A percentile compares a stretch with the other conserved stretches of the same genome.
Conservation (phyloP, 129 eudicot genomes). For the Chrysanthemum makinoi region DNA sequence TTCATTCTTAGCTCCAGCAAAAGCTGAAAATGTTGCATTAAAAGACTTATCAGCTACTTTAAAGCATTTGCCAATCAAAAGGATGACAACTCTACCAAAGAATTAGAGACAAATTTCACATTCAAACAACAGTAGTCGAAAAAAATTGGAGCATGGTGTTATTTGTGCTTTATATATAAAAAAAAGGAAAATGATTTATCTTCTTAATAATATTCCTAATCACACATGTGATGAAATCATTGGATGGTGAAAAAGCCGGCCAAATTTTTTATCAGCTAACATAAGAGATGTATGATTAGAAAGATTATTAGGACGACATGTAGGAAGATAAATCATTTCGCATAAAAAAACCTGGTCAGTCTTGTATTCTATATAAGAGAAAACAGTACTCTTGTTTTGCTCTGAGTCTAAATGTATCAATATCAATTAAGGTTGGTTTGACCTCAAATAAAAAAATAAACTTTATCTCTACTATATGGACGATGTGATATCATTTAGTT, state of each 20-base stretch:
- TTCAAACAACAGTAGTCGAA: not conserved
- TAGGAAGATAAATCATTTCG: too few species aligned
- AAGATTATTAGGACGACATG: too few species aligned
- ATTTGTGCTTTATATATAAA: not conserved
- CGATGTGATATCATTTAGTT: not conserved
- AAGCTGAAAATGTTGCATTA: constrained; percentile 53
- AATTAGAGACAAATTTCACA: not conserved
- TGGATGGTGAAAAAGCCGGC: too few species aligned
- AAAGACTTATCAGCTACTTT: constrained; percentile 22
- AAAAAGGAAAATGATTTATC: too few species aligned
- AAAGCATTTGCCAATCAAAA: constrained; percentile 16
- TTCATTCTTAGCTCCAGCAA: constrained; percentile 71
- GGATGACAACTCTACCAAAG: constrained; percentile 6
- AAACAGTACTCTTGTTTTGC: constrained; percentile 3
- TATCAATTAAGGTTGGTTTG: too few species aligned
- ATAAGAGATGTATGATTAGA: too few species aligned
- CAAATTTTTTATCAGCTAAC: too few species aligned
- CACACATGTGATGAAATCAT: too few species aligned
- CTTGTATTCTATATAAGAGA: constrained; percentile 9
- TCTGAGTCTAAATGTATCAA: too few species aligned
- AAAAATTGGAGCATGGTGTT: constrained; percentile 2
- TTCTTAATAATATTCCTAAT: too few species aligned
- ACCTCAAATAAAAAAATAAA: not conserved
- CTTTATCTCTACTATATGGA: not conserved
- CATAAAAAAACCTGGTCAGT: not conserved